Conservation (phyloP, 1,284 basidiomycete genomes). For the Schizophyllum amplum region DNA sequence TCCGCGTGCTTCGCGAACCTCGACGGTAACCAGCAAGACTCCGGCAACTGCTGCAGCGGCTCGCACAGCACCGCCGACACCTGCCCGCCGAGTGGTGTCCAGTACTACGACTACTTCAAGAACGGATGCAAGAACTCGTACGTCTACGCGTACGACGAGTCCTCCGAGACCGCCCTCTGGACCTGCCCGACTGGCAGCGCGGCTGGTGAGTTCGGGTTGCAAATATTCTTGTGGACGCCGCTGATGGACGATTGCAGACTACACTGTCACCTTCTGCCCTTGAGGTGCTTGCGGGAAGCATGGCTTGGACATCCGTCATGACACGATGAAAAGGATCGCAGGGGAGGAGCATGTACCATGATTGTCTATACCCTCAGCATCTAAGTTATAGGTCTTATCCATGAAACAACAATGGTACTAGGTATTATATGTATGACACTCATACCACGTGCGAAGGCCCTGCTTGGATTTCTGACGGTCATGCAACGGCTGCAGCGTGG, state of each 20-base stretch:
- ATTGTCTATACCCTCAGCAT: background rate
- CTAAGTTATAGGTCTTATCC: background rate
- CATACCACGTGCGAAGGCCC: too few relatives aligned
- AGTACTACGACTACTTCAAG: slow-evolving; percentile 44
- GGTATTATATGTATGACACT: background rate
- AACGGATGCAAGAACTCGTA: slow-evolving; percentile 5
- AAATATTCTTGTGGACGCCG: background rate
- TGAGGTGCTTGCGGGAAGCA: background rate
- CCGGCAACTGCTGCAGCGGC: slow-evolving; percentile 20
- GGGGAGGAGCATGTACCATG: background rate
- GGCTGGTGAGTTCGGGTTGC: slow-evolving; percentile 17
- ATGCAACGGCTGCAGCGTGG: too few relatives aligned
- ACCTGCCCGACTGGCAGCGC: slow-evolving; percentile 4
- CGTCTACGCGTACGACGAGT: slow-evolving; percentile 7
- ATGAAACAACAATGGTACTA: background rate
- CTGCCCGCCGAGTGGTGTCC: slow-evolving; percentile 40
- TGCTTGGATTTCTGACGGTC: too few relatives aligned
- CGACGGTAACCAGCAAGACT: slow-evolving; percentile 11
- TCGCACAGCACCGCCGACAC: slow-evolving; percentile 37
- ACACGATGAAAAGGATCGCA: background rate
- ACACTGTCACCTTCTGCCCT: slow-evolving; percentile 35
- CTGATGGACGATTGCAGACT: background rate
- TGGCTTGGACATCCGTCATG: too few relatives aligned
- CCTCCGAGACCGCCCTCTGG: slow-evolving; percentile 5
- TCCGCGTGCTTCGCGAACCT: slow-evolving; percentile 33